Conservation (phyloP, 345 rosid genomes). For the Salix caprea region DNA sequence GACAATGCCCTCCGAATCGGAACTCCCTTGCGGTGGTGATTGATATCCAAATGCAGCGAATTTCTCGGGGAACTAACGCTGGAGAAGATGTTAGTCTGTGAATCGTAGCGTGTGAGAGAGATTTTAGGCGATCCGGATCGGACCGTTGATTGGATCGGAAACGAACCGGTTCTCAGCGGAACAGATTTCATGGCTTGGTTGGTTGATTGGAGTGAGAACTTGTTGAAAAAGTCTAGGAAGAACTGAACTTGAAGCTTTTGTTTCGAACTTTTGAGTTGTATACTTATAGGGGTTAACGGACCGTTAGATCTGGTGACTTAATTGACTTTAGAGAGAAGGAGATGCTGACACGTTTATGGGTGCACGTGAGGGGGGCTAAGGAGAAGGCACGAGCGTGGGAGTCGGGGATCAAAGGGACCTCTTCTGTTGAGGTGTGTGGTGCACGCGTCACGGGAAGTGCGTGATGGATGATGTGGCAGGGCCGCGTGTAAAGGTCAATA, state of each 20-base stretch:
- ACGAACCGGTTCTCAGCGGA: conserved; percentile 55
- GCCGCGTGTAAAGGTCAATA: conserved; percentile 30
- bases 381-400: conserved; percentile 32
- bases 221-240: background rate
- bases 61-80: conserved; percentile 38
- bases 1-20: conserved; percentile 51
- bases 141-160: conserved; percentile 30
- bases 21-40: conserved; percentile 5
- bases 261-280: background rate
- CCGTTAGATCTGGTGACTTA: conserved; percentile 45
- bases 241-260: too few relatives aligned
- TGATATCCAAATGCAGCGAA: conserved; percentile 41
- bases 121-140: conserved; percentile 27
- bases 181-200: conserved; percentile 45
- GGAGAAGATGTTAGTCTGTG: conserved; percentile 39
- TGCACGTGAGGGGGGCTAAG: conserved; percentile 31
- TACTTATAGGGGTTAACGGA: conserved; percentile 10
- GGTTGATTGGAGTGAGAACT: background rate
- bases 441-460: conserved; percentile 32
- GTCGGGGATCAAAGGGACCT: conserved; percentile 11
- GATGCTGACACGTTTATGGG: conserved; percentile 37
- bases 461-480: conserved; percentile 5
- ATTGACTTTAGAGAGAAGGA: conserved; percentile 23
- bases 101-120: conserved; percentile 36
- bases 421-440: background rate